These are phyloP conservation scores for Fusarium devonianum DNA, from an alignment of 2,329 filamentous ascomycete species.

Conservation along the genomic window DNA sequence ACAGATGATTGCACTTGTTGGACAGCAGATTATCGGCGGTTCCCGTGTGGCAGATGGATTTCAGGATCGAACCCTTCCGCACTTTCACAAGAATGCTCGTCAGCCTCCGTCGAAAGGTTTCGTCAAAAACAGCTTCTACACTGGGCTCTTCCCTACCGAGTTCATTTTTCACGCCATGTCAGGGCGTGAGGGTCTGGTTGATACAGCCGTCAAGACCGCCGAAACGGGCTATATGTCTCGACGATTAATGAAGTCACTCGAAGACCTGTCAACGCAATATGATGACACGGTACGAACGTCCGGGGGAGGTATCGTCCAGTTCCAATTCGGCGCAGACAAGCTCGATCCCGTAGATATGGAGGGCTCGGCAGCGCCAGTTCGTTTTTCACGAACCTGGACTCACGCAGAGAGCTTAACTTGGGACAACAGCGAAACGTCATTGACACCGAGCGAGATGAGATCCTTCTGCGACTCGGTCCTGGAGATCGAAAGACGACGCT, in stretches of 20 bases:
- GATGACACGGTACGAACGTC: slow-evolving; percentile 95
- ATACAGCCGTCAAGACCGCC: slow-evolving; percentile 98
- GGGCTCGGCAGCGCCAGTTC: slow-evolving; percentile 87
- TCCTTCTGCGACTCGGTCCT: slow-evolving; percentile 73
- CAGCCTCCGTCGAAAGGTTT: slow-evolving; percentile 97
- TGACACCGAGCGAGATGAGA: slow-evolving; percentile 78
- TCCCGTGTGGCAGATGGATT: slow-evolving; percentile 95
- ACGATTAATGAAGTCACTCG: slow-evolving; percentile 95
- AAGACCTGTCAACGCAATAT: slow-evolving; percentile 92
- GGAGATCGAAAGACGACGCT: slow-evolving; percentile 69
- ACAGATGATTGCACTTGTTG: slow-evolving; percentile 97
- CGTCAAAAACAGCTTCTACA: slow-evolving; percentile 96
- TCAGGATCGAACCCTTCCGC: slow-evolving; percentile 91
- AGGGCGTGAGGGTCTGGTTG: slow-evolving; percentile 96
- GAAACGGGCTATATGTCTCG: slow-evolving; percentile 99
- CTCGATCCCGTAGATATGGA: slow-evolving; percentile 98
- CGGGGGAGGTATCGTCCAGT: slow-evolving; percentile 87
- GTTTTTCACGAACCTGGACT: slow-evolving; percentile 90
- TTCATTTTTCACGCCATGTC: slow-evolving; percentile 99
- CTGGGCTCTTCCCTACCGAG: slow-evolving; percentile 86
- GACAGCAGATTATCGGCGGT: slow-evolving; percentile 96
- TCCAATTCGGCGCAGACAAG: slow-evolving; percentile 96
- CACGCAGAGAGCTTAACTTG: slow-evolving; percentile 81
- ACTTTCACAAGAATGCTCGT: slow-evolving; percentile 92
- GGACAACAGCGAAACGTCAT: slow-evolving; percentile 75